Evolutionary conservation across 441 rosid species (phyloP), one percentile per base, ranked within the genome.

Genomic region (Aleurites moluccanus): DNA sequence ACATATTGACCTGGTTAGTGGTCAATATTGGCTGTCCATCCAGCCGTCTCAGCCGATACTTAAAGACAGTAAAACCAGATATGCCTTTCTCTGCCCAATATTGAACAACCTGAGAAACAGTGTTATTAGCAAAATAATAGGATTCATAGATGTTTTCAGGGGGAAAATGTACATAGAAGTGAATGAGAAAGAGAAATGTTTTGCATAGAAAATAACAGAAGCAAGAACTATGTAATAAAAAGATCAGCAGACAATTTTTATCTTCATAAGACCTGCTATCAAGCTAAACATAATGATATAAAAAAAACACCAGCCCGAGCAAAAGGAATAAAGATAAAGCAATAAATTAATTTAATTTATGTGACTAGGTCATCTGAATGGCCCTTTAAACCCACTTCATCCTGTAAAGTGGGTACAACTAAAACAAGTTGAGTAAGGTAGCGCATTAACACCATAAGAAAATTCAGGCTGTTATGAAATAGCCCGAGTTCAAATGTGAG

Each of bases 61-160:
- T 91, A 80, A 67, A 92, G 67, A 92, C 96, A 18, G 91, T 91
- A 74, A 82, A 92, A 68, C 97, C 97, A 72, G 94, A 92, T 76
- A 88, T 74, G 8, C 96, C 96, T 65, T 91, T 87, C 69, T 91
- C 90, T 14, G 92, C 93, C 94, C 96, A 91, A 78, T 78, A 89
- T 68, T 87, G 69, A 66, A 78, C 81, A 81, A 91, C 97, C 96
- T 91, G 77, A 60, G 75, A 69, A 27, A 77, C 18, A 77, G 21
- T 15, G 75, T 18, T 35, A 4, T 35, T 52, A 55, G 27, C 8
- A 9, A 21, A 69, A 64, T n/a, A n/a, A 45, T 57, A 60, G 49
- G 45, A 20, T 20, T n/a, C 5, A 3, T 6, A 8, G 42, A 15
- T 28, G 47, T 10, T 45, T 4, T 33, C 6, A 21, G 3, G 2